Base-by-base conservation (phyloP, 1,284 basidiomycete genomes). In the Cutaneotrichosporon cavernicola region DNA sequence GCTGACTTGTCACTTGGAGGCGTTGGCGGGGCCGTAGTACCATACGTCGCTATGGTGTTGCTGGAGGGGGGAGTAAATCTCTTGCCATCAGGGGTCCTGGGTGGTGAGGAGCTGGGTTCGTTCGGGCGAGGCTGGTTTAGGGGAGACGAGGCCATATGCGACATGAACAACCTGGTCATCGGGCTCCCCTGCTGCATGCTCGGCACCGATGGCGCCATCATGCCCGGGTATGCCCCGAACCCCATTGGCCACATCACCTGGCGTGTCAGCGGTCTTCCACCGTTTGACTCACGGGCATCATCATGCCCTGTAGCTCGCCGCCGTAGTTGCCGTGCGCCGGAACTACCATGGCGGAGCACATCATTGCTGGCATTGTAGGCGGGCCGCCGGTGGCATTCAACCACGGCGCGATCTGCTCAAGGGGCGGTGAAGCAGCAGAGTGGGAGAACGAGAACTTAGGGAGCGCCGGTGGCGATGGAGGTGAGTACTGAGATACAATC, bases 401-500 rank as follows among this genome's bases (percentile, higher is more conserved):
- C 34, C 34, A 36, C 34, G 34, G 26, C 49, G 21, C 9, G 49
- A 26, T 2, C 11, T n/a, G 22, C 30, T 10, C 49, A 36, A n/a
- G 18, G 18, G 18, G 16, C 2, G 43, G 18, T n/a, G 43, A 18
- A n/a, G 9, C 43, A 7, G 43, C 43, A 8, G 43, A 2, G 5
- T 40, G 9, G n/a, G 55, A 10, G 36, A 38, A 11, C 36, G 21
- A 18, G 18, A 32, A 1, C 11, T 40, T 6, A 3, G 38, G 55
- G 8, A 40, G 31, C 0, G 18, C 16, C 8, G 55, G 34, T 2
- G 55, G 55, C 5, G 55, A 56, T 38, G 55, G 55, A 1, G 70
- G 68, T 3, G 53, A 55, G 53, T 73, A 73, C 49, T 74, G 72
- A 4, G 71, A 65, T 4, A 65, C 67, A 66, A 74, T 71, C 1